phyloP scores from a whole-genome alignment of 1,139 yeast genomes.

The Kodamaea ohmeri region DNA sequence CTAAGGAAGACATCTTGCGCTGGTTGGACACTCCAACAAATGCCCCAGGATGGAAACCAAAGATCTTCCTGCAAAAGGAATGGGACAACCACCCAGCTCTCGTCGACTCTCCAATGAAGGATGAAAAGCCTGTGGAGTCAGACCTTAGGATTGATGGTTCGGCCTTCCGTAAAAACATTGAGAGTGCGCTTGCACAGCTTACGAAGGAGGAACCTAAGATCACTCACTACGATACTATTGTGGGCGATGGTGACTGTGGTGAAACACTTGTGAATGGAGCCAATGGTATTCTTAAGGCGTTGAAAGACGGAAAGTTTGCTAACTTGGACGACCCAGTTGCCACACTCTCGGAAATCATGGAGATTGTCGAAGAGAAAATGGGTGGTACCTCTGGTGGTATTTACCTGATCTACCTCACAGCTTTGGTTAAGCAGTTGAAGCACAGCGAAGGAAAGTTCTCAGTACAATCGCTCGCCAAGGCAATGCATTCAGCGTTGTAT shows the following conservation, averaged over 20 bases:
- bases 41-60: constrained; percentile 80
- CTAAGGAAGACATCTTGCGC: constrained; percentile 37
- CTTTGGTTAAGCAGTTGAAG: constrained; percentile 44
- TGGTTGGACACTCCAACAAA: constrained; percentile 67
- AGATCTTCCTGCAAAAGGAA: constrained; percentile 21
- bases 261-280: constrained; percentile 86
- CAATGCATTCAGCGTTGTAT: constrained; percentile 48
- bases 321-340: constrained; percentile 50
- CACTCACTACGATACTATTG: constrained; percentile 81
- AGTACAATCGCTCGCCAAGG: constrained; percentile 23
- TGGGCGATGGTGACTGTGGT: constrained; percentile 98
- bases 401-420: constrained; percentile 77
- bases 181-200: constrained; percentile 48
- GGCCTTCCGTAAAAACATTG: constrained; percentile 37
- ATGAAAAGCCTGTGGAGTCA: constrained; percentile 26
- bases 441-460: constrained; percentile 19
- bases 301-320: constrained; percentile 34
- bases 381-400: constrained; percentile 97
- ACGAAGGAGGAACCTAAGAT: constrained; percentile 70
- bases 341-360: constrained; percentile 52
- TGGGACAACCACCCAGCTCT: constrained; percentile 25
- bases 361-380: constrained; percentile 79
- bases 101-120: constrained; percentile 34
- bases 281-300: constrained; percentile 58
- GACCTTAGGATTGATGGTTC: constrained; percentile 42